Evolutionary conservation across 2,329 filamentous ascomycete genomes (phyloP).

Genomic region (Pseudocercospora musae): DNA sequence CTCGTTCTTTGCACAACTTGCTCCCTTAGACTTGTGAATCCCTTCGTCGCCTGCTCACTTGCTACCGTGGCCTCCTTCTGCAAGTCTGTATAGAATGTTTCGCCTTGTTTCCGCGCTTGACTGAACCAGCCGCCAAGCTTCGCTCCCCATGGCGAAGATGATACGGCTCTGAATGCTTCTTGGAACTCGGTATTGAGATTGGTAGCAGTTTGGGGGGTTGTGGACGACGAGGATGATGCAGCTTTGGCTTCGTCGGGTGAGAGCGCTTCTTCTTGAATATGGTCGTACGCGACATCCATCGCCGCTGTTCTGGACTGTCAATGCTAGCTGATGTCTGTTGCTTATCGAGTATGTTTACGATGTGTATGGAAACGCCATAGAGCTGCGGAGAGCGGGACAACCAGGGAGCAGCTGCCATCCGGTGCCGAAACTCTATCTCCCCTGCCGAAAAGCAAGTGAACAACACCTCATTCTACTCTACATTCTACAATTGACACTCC

Average conservation of each 20-base stretch:
- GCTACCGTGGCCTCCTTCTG: constrained; percentile 78
- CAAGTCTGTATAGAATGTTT: constrained; percentile 80
- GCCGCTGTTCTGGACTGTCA: neutral
- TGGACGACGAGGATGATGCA: constrained; percentile 23
- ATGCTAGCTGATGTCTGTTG: neutral
- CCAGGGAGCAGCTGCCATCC: neutral
- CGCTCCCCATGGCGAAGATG: constrained; percentile 85
- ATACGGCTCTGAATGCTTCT: constrained; percentile 92
- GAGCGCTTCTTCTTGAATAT: constrained; percentile 82
- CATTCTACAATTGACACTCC: neutral
- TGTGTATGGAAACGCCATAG: neutral
- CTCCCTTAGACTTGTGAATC: constrained; percentile 65
- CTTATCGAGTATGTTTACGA: neutral
- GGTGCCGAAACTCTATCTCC: neutral
- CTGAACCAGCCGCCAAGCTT: constrained; percentile 84
- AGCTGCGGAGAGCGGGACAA: neutral
- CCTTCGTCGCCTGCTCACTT: constrained; percentile 67
- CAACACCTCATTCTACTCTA: neutral
- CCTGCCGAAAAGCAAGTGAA: neutral
- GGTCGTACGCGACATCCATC: constrained; percentile 98
- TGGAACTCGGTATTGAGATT: constrained; percentile 80
- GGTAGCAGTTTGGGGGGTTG: constrained; percentile 21
- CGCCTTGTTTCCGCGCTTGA: constrained; percentile 86
- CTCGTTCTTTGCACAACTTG: constrained; percentile 31
- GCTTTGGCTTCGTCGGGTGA: constrained; percentile 45